These are phyloP conservation scores for Tausonia pullulans DNA, from an alignment of 1,284 basidiomycete genomes.

Conservation along the genomic window DNA sequence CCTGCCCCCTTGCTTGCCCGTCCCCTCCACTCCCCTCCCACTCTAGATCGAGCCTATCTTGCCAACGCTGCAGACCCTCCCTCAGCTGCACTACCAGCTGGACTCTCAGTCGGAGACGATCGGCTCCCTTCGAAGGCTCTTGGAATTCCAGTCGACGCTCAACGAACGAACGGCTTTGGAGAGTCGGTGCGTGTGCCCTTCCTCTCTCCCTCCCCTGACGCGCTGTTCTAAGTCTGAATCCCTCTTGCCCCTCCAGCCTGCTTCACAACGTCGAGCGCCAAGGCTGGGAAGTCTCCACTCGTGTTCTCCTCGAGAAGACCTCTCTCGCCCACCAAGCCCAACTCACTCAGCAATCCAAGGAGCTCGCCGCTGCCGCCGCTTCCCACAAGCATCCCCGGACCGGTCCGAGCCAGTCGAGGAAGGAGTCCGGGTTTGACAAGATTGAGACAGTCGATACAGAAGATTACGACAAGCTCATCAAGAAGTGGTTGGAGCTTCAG, in stretches of 20 bases:
- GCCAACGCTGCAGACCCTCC: constrained; percentile 22
- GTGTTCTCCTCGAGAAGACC: not conserved
- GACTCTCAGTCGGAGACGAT: constrained; percentile 29
- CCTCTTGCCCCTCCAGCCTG: not conserved
- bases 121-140: constrained; percentile 22
- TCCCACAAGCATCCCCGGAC: not conserved
- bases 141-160: constrained; percentile 24
- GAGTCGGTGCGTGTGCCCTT: constrained; percentile 24
- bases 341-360: not conserved
- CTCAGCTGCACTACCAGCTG: constrained; percentile 26
- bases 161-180: constrained; percentile 22
- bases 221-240: not conserved
- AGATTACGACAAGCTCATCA: constrained; percentile 15
- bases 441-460: constrained; percentile 8
- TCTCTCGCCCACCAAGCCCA: not conserved
- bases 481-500: constrained; percentile 16
- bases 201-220: not conserved
- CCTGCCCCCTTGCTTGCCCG: no score
- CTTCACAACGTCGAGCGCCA: constrained; percentile 13
- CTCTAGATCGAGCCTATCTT: constrained; percentile 26
- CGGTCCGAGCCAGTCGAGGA: constrained; percentile 1
- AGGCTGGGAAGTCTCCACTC: constrained; percentile 3
- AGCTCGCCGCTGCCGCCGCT: not conserved
- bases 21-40: not conserved
- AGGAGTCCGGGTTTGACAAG: constrained; percentile 14